phyloP scores from a whole-genome alignment of 352 stramenopile species.

The Pythium folliculosum region DNA sequence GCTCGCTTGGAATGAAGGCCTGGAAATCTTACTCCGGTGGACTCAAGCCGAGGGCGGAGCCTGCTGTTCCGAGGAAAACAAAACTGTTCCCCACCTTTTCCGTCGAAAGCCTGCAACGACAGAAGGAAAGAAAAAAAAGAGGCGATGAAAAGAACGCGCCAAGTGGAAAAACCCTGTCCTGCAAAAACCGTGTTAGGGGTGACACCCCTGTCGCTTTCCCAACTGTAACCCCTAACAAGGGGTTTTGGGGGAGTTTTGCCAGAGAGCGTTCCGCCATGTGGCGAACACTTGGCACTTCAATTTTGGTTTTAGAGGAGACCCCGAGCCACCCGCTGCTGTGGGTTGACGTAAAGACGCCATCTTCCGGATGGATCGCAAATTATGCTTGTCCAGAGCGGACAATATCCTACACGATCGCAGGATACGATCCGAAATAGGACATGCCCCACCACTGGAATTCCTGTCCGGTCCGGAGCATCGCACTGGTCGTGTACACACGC shows the following conservation, averaged over 20 bases:
- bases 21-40: conserved; percentile 28
- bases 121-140: conserved; percentile 20
- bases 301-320: conserved; percentile 18
- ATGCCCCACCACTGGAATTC: background rate
- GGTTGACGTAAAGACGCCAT: background rate
- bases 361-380: conserved; percentile 3
- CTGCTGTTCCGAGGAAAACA: conserved; percentile 19
- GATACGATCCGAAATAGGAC: background rate
- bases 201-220: conserved; percentile 9
- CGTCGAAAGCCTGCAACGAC: conserved; percentile 22
- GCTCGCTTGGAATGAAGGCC: background rate
- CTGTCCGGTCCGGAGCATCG: background rate
- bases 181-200: conserved; percentile 13
- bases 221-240: conserved; percentile 8
- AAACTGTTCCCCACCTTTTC: conserved; percentile 38
- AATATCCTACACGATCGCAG: background rate
- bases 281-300: conserved; percentile 17
- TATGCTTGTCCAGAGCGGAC: background rate
- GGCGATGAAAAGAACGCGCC: conserved; percentile 2
- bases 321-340: background rate
- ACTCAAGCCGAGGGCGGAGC: conserved; percentile 12
- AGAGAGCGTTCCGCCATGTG: conserved; percentile 11
- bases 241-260: background rate
- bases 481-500: background rate
- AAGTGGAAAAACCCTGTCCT: conserved; percentile 1